Conservation (phyloP, 441 rosid genomes). For the Gossypium gossypioides region DNA sequence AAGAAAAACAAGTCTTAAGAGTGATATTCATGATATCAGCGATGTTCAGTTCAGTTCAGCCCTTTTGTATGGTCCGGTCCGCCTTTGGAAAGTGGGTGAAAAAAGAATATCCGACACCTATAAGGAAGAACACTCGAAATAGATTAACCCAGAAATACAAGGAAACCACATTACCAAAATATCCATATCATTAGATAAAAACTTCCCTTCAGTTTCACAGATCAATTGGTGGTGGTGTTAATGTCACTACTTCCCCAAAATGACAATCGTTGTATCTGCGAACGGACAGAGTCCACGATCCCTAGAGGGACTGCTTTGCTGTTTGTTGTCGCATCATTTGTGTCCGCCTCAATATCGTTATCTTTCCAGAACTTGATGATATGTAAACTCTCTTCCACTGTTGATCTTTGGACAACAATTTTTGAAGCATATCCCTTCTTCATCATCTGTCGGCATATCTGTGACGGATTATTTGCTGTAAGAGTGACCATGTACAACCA, state of each 20-base stretch:
- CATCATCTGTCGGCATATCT: slow-evolving; percentile 64
- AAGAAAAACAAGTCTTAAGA: no score
- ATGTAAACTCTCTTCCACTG: slow-evolving; percentile 85
- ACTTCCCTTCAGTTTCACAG: background rate
- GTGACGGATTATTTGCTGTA: slow-evolving; percentile 55
- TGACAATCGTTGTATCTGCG: slow-evolving; percentile 37
- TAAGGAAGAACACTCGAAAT: background rate
- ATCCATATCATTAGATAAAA: background rate
- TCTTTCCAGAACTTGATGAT: slow-evolving; percentile 83
- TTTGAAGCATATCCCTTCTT: slow-evolving; percentile 59
- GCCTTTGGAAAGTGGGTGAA: background rate
- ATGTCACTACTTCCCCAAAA: slow-evolving; percentile 23
- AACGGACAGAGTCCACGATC: slow-evolving; percentile 31
- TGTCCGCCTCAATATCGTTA: slow-evolving; percentile 19
- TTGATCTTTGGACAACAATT: slow-evolving; percentile 76
- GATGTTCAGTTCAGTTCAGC: background rate
- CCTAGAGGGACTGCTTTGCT: slow-evolving; percentile 21
- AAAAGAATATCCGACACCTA: background rate
- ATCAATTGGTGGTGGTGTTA: slow-evolving; percentile 16
- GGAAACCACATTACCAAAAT: background rate
- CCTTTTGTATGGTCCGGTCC: background rate
- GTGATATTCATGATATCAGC: no score
- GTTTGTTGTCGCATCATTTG: slow-evolving; percentile 19
- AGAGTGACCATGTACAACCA: slow-evolving; percentile 85
- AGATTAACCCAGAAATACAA: background rate